A percentile compares a stretch with the other conserved stretches of the same genome.
Evolutionary conservation across 1,284 basidiomycete genomes (phyloP).

Genomic region (Thelephora terrestris): DNA sequence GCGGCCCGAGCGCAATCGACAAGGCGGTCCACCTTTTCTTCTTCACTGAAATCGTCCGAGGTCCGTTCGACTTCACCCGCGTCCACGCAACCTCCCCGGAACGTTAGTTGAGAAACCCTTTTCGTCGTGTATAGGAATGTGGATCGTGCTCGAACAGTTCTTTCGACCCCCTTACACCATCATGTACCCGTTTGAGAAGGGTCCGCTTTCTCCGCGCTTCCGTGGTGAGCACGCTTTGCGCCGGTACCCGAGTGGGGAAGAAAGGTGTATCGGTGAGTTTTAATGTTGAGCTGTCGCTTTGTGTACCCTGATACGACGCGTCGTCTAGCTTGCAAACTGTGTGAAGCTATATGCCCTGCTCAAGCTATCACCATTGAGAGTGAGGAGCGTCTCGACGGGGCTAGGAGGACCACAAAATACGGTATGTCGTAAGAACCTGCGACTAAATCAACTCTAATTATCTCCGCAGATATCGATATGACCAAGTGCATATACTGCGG

Average conservation of each 20-base stretch:
- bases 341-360: constrained; percentile 98
- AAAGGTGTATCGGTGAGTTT: constrained; percentile 88
- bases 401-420: constrained; percentile 95
- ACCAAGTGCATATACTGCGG: constrained; percentile 97
- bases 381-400: constrained; percentile 92
- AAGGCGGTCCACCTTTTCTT: constrained; percentile 97
- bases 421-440: constrained; percentile 34
- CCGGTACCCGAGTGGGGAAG: constrained; percentile 96
- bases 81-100: not conserved
- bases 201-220: constrained; percentile 95
- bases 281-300: constrained; percentile 1
- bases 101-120: not conserved
- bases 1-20: constrained; percentile 83
- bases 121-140: constrained; percentile 66
- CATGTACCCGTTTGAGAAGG: constrained; percentile 98
- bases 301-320: constrained; percentile 3
- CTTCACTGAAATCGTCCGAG: constrained; percentile 96
- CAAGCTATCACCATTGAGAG: constrained; percentile 99
- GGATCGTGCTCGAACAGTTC: constrained; percentile 98
- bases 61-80: constrained; percentile 32
- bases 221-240: constrained; percentile 98
- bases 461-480: constrained; percentile 81
- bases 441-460: constrained; percentile 4
- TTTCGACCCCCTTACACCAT: constrained; percentile 98
- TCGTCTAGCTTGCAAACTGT: constrained; percentile 87